phyloP scores from a whole-genome alignment of 192 early-diverging fungal genomes.

The Ambispora gerdemannii region DNA sequence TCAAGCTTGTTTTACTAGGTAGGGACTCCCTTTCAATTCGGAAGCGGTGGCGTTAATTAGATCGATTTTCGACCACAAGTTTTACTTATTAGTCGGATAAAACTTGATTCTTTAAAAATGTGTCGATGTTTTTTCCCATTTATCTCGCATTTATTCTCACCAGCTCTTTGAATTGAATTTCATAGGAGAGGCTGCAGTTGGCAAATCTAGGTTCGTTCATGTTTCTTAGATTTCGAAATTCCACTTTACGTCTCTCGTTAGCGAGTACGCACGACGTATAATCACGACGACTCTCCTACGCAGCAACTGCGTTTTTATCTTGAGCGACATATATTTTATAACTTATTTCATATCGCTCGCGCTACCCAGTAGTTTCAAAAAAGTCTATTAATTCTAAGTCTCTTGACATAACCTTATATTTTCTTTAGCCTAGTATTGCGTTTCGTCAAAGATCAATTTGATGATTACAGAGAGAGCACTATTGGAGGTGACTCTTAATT shows the following conservation, averaged over 20 bases:
- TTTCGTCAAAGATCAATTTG: constrained; percentile 91
- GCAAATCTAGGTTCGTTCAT: constrained; percentile 60
- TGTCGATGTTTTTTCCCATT: background rate
- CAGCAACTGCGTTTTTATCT: too few relatives aligned
- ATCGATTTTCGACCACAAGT: background rate
- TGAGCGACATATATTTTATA: background rate
- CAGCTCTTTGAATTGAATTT: background rate
- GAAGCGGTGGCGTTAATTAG: background rate
- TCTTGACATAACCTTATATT: constrained; percentile 45
- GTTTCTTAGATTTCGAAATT: background rate
- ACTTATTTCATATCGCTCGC: background rate
- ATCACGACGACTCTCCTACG: too few relatives aligned
- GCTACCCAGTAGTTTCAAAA: background rate
- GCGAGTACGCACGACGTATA: too few relatives aligned
- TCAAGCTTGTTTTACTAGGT: constrained; percentile 95
- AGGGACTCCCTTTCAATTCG: constrained; percentile 1
- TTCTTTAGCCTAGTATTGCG: constrained; percentile 68
- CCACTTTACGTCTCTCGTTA: background rate
- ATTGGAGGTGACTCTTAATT: constrained; percentile 62
- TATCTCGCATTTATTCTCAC: background rate
- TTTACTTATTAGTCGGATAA: background rate
- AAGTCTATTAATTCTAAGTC: constrained; percentile 35
- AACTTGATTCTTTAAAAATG: background rate
- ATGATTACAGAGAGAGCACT: constrained; percentile 90
- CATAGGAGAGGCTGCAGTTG: constrained; percentile 62